Base-by-base conservation (phyloP, 78 protist species). In the Paratrimastix pyriformis region DNA sequence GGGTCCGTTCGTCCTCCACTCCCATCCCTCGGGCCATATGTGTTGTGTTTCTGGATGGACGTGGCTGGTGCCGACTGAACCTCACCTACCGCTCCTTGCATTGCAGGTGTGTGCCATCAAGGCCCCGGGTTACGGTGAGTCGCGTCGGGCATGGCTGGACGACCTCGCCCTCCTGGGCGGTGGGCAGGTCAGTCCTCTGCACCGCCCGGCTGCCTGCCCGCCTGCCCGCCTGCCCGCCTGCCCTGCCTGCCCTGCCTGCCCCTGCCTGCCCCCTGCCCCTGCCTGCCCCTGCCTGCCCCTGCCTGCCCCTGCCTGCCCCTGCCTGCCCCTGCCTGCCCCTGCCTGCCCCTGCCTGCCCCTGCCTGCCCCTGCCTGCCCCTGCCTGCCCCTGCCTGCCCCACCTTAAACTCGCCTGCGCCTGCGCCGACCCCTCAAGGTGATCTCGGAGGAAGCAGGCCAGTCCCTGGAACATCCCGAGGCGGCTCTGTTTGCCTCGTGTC, bases 71-170 rank as follows among this genome's bases (percentile, higher is more conserved):
- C n/a, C n/a, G n/a, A n/a, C n/a, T n/a, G n/a, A n/a, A n/a, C n/a
- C n/a, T n/a, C 52, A 46, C 8, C 29, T 46, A 8, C 11, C 8
- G 52, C 52, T 11, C 29, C 52, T 46, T 18, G 33, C 59, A 9
- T 15, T 39, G 30, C 44, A 70, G 45, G 59, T 50, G 33, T 78
- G 84, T 68, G 96, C 96, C 13, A 95, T 92, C 75, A 92, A 94
- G 89, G 97, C 98, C 24, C 99, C 99, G 32, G 98, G 99, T 60
- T 96, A 92, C 76, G 99, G 99, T 26, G 99, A 96, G 81, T 72
- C 84, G 84, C 84, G 96, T 65, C 89, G 84, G 85, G 87, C 82
- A 70, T 86, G 55, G 38, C 72, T 96, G 68, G 93, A 94, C 83
- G 99, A 96, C 77, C 85, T 96, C 57, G 97, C 99, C 13, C 79